phyloP scores from a whole-genome alignment of 139 green algal species.

The Desmodesmus armatus region DNA sequence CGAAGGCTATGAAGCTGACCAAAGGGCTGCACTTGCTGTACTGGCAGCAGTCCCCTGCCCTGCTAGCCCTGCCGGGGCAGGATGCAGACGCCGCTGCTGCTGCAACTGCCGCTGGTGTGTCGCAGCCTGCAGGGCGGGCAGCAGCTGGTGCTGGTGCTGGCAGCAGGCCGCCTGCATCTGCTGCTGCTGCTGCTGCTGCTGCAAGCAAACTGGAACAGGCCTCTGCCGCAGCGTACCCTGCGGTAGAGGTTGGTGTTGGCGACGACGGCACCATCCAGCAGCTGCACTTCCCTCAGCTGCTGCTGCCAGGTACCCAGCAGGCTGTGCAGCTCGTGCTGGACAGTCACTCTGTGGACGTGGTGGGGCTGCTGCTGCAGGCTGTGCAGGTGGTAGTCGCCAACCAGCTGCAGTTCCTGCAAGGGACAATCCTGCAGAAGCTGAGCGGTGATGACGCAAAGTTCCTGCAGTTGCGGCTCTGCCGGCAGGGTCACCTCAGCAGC shows the following conservation, averaged over 20 bases:
- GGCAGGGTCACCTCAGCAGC: not conserved
- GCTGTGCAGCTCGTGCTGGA: conserved; percentile 34
- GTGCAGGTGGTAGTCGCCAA: conserved; percentile 9
- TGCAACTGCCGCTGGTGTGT: not conserved
- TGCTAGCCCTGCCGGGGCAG: not conserved
- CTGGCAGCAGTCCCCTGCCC: not conserved
- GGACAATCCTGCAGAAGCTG: not conserved
- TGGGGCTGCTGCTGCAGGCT: conserved; percentile 44
- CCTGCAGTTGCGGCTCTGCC: conserved; percentile 22
- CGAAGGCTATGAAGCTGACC: not conserved
- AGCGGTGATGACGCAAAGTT: not conserved
- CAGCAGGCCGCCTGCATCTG: not conserved
- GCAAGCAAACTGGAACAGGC: not conserved
- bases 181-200: not conserved
- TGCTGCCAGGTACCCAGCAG: not conserved
- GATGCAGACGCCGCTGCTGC: conserved; percentile 10
- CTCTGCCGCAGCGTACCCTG: no score
- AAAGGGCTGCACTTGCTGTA: not conserved
- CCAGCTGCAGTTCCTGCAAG: conserved; percentile 36
- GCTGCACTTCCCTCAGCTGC: conserved; percentile 44
- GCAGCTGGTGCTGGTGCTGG: not conserved
- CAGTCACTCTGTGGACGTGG: conserved; percentile 34
- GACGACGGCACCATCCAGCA: conserved; percentile 37
- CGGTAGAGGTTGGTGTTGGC: conserved; percentile 36
- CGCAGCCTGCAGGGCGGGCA: not conserved